Evolutionary conservation across 169 alveolate genomes (phyloP).

Genomic region (Babesia divergens): DNA sequence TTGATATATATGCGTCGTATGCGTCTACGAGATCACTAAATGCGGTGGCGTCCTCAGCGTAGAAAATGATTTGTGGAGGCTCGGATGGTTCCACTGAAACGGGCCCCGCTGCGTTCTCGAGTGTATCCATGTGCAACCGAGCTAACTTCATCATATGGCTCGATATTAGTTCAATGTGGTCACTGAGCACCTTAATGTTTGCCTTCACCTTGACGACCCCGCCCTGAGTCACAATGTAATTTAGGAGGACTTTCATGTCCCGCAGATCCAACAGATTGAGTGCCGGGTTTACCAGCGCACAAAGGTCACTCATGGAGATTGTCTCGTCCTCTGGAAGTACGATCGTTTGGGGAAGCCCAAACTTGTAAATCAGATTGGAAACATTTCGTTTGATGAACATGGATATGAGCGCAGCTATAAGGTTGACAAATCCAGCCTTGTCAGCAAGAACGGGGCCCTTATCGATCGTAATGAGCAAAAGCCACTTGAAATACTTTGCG

Average conservation of each 20-base stretch:
- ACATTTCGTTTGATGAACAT: slow-evolving; percentile 32
- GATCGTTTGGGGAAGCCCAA: background rate
- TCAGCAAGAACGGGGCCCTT: slow-evolving; percentile 56
- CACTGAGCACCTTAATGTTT: slow-evolving; percentile 12
- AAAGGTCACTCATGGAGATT: slow-evolving; percentile 20
- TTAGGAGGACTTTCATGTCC: slow-evolving; percentile 17
- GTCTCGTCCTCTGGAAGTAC: slow-evolving; percentile 6
- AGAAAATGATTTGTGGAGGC: background rate
- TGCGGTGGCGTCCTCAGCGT: slow-evolving; percentile 4
- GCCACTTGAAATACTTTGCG: slow-evolving; percentile 69
- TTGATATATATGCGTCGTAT: slow-evolving; percentile 37
- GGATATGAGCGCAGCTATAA: slow-evolving; percentile 14
- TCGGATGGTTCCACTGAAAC: background rate
- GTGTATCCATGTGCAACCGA: background rate
- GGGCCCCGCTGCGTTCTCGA: background rate
- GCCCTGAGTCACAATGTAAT: slow-evolving; percentile 17
- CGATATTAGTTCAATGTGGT: background rate
- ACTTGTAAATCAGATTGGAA: background rate
- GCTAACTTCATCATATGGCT: slow-evolving; percentile 22
- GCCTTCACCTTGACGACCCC: slow-evolving; percentile 14
- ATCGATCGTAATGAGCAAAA: slow-evolving; percentile 66
- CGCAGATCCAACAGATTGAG: slow-evolving; percentile 32
- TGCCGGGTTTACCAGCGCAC: slow-evolving; percentile 27
- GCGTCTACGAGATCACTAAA: slow-evolving; percentile 45
- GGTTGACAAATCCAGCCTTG: slow-evolving; percentile 3